These are phyloP conservation scores for Phytopythium ostracodes DNA, from an alignment of 352 stramenopile genomes.

Conservation along the genomic window DNA sequence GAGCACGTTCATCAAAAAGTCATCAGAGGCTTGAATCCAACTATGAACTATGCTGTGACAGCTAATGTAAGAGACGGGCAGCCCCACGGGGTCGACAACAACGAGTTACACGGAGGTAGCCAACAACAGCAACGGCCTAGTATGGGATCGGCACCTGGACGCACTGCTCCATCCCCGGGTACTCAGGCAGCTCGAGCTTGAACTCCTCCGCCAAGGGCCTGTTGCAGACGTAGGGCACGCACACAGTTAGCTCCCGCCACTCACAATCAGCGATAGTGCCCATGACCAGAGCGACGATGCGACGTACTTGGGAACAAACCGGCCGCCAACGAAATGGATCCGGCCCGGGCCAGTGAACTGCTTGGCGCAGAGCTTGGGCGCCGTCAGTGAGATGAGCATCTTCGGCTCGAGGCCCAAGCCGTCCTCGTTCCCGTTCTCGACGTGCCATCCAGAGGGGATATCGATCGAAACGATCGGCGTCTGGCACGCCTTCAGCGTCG, in stretches of 20 bases:
- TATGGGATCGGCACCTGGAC: slow-evolving; percentile 43
- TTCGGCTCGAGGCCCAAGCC: slow-evolving; percentile 84
- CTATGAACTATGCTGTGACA: neutral
- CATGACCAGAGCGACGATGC: no score
- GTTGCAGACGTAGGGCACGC: neutral
- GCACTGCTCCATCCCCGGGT: slow-evolving; percentile 57
- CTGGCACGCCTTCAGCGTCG: slow-evolving; percentile 44
- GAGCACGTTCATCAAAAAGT: neutral
- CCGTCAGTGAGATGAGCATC: slow-evolving; percentile 96
- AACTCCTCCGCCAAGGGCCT: slow-evolving; percentile 61
- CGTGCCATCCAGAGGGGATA: slow-evolving; percentile 98
- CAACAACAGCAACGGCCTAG: neutral
- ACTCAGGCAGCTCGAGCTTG: slow-evolving; percentile 55
- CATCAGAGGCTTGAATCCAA: neutral
- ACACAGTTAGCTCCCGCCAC: neutral
- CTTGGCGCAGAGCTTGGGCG: slow-evolving; percentile 93
- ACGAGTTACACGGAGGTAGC: neutral
- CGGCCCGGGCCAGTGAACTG: slow-evolving; percentile 77
- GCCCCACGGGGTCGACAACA: neutral
- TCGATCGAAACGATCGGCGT: slow-evolving; percentile 95
- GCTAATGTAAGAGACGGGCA: neutral
- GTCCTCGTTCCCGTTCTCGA: slow-evolving; percentile 85
- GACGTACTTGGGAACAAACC: slow-evolving; percentile 90
- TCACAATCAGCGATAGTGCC: neutral
- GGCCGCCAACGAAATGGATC: slow-evolving; percentile 95